These are phyloP conservation scores for Beauveria rudraprayagi DNA, from an alignment of 2,329 filamentous ascomycete species.

Conservation along the genomic window DNA sequence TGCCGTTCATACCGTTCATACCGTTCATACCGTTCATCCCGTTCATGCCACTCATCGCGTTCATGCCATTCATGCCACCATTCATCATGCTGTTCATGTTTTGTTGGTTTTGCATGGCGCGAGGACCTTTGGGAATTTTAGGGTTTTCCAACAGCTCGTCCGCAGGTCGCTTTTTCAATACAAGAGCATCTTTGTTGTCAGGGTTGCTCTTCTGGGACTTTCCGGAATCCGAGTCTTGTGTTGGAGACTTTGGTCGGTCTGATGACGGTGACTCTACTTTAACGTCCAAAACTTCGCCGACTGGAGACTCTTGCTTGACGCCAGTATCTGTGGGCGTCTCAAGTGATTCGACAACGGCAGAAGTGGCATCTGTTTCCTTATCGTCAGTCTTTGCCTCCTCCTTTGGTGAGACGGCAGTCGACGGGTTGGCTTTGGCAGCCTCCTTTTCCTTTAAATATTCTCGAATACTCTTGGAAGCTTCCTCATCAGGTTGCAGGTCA, in stretches of 20 bases:
- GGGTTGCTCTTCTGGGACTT: constrained; percentile 26
- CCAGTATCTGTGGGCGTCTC: background rate
- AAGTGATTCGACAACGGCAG: constrained; percentile 7
- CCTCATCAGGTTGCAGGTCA: constrained; percentile 77
- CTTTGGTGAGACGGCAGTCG: constrained; percentile 24
- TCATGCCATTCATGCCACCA: constrained; percentile 27
- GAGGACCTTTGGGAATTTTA: constrained; percentile 56
- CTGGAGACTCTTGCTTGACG: background rate
- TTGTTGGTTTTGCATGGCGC: constrained; percentile 54
- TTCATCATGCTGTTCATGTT: constrained; percentile 40
- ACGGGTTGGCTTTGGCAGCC: constrained; percentile 33
- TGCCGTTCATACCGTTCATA: constrained; percentile 16
- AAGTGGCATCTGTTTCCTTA: constrained; percentile 30
- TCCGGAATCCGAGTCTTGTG: constrained; percentile 27
- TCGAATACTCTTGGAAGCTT: constrained; percentile 69
- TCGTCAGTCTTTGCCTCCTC: constrained; percentile 29
- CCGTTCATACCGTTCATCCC: constrained; percentile 12
- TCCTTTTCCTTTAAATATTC: constrained; percentile 58
- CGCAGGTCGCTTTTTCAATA: constrained; percentile 72
- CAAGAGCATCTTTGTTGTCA: constrained; percentile 24
- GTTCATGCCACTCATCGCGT: background rate
- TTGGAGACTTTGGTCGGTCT: constrained; percentile 21
- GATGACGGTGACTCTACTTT: constrained; percentile 15
- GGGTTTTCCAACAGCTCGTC: constrained; percentile 62
- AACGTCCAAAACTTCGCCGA: background rate